Conservation (phyloP, 495 filamentous ascomycete species). For the Elaphomyces granulatus region DNA sequence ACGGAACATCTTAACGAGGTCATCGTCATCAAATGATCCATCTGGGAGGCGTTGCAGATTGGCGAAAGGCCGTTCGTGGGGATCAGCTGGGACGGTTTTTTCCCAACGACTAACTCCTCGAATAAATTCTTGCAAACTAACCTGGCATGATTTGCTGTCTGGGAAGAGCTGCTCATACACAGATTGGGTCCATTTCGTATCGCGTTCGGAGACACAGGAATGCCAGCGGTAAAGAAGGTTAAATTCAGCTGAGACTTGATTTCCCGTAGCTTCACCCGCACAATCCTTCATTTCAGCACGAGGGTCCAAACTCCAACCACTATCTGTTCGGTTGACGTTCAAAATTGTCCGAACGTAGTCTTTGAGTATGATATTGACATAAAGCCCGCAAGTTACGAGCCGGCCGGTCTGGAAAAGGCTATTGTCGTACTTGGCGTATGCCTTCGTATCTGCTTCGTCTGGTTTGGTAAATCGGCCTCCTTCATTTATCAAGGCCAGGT, state of each 20-base stretch:
- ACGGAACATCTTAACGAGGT: conserved; percentile 51
- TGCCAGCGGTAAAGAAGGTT: conserved; percentile 70
- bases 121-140: conserved; percentile 43
- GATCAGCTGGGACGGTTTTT: conserved; percentile 41
- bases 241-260: conserved; percentile 68
- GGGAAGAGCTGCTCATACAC: conserved; percentile 49
- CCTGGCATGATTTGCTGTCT: conserved; percentile 29
- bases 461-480: conserved; percentile 38
- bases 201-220: conserved; percentile 54
- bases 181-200: conserved; percentile 60
- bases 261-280: conserved; percentile 37
- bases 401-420: conserved; percentile 65
- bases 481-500: conserved; percentile 47
- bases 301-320: conserved; percentile 63
- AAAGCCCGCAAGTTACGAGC: conserved; percentile 59
- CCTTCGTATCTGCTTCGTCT: conserved; percentile 32
- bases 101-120: conserved; percentile 47
- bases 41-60: conserved; percentile 43
- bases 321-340: conserved; percentile 56
- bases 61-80: conserved; percentile 47
- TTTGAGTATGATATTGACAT: conserved; percentile 62
- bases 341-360: conserved; percentile 76
- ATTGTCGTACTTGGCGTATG: conserved; percentile 53
- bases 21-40: conserved; percentile 50
- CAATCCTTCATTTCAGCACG: conserved; percentile 39